Conservation (phyloP, 2,329 filamentous ascomycete species). For the Neofusicoccum parvum region DNA sequence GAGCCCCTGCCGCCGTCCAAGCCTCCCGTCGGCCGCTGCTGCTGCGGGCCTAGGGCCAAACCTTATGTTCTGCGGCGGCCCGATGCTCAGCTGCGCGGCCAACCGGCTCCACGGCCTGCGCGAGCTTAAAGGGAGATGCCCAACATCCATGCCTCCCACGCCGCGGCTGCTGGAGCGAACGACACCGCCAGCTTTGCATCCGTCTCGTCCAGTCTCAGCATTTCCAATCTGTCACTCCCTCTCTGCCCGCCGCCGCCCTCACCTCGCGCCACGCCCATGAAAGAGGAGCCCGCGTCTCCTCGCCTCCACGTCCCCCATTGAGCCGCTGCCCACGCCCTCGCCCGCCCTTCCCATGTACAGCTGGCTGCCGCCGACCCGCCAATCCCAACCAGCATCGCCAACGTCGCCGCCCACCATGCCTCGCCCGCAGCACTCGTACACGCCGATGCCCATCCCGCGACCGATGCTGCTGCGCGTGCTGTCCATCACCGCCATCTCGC, state of each 20-base stretch:
- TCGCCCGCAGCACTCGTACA: neutral
- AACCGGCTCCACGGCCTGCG: neutral
- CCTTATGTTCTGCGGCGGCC: constrained; percentile 3
- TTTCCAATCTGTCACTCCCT: neutral
- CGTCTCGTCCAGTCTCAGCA: neutral
- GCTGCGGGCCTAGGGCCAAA: neutral
- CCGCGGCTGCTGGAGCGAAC: neutral
- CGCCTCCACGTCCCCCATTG: neutral
- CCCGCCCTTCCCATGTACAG: neutral
- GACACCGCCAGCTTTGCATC: neutral
- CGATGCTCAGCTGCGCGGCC: neutral
- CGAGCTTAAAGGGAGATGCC: neutral
- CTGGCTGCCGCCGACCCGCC: neutral
- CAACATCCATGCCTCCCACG: neutral
- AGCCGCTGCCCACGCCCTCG: neutral
- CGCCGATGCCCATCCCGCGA: neutral
- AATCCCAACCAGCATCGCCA: neutral
- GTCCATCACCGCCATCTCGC: neutral
- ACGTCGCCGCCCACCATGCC: neutral
- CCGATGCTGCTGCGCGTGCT: constrained; percentile 4
- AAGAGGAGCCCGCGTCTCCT: neutral
- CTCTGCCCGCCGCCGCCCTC: neutral
- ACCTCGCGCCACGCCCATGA: neutral
- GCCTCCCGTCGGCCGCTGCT: neutral
- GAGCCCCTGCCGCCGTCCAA: neutral